Base-by-base conservation (phyloP, 2,329 filamentous ascomycete species). In the Grosmannia serpens region DNA sequence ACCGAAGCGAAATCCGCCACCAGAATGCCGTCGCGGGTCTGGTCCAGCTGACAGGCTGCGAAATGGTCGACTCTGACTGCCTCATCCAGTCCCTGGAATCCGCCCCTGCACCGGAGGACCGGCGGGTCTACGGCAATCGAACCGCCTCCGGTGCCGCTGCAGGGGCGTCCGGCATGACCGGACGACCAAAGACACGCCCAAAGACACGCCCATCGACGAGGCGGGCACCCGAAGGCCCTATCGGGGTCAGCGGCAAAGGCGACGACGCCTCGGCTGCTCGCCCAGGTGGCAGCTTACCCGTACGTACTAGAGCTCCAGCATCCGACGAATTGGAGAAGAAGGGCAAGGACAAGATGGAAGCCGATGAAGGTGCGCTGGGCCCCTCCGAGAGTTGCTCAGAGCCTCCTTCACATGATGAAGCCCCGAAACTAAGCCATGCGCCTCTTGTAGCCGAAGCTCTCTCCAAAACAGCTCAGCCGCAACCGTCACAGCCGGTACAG, bases 21-120 rank as follows among this genome's bases (percentile, higher is more conserved):
- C 75, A 82, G 51, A 77, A 82, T 62, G 87, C 91, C 0, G 75
- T 95, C 64, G 78, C 80, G 56, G 82, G 84, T 58, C 85, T 96
- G 69, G 77, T 82, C 2, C 83, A 89, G 49, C 81, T 89, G 56
- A 87, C 91, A 61, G 89, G 88, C 33, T 90, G 88, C 53, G 81
- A 84, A 52, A 75, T 86, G 3, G 75, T 85, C 31, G 78, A 78
- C 2, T 81, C 81, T 27, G 73, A 76, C 26, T 79, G 85, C 35
- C 74, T 91, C n/a, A 73, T 85, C 4, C 73, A 26, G 1, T 44
- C 52, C 7, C 31, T 62, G 9, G 24, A 55, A 17, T 57, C 64
- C 6, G 9, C 41, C 27, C 4, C 35, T 22, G 17, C 26, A 3
- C 0, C 17, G 8, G 20, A 22, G 15, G 49, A 22, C 24, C n/a